A percentile compares a stretch with the other conserved stretches of the same genome.
Conservation (phyloP, 495 filamentous ascomycete genomes). For the Hyaloscypha bicolor region DNA sequence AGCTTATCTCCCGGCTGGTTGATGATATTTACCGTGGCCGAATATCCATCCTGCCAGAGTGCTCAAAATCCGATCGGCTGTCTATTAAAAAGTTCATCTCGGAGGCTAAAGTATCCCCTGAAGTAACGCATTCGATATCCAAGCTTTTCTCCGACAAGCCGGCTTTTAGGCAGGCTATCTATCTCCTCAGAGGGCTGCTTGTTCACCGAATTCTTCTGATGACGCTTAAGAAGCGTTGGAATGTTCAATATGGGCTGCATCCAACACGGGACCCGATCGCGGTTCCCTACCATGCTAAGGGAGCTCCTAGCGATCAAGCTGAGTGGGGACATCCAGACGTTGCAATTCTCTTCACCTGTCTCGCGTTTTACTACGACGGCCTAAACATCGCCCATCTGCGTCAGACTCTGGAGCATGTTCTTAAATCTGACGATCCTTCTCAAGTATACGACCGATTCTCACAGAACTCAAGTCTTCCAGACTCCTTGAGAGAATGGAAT, state of each 20-base stretch:
- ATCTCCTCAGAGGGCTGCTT: no score
- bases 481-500: conserved; percentile 45
- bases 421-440: conserved; percentile 53
- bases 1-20: no score
- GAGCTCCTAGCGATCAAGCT: conserved; percentile 38
- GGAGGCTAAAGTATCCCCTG: no score
- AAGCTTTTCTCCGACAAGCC: no score
- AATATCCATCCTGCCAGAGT: no score
- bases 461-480: conserved; percentile 38
- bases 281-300: conserved; percentile 49
- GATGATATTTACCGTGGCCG: no score
- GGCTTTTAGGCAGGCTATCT: no score
- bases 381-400: conserved; percentile 38
- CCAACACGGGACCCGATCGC: conserved; percentile 45
- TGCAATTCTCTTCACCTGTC: conserved; percentile 43
- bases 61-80: no score
- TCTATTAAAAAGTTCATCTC: no score
- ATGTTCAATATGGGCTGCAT: conserved; percentile 49
- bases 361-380: conserved; percentile 47
- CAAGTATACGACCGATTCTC: conserved; percentile 47
- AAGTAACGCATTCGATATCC: no score
- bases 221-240: conserved; percentile 48
- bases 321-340: conserved; percentile 51
- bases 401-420: conserved; percentile 37
- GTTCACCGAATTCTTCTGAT: no score